These are phyloP conservation scores for Candida yuanshanica DNA, from an alignment of 805 yeast species.

Conservation along the genomic window DNA sequence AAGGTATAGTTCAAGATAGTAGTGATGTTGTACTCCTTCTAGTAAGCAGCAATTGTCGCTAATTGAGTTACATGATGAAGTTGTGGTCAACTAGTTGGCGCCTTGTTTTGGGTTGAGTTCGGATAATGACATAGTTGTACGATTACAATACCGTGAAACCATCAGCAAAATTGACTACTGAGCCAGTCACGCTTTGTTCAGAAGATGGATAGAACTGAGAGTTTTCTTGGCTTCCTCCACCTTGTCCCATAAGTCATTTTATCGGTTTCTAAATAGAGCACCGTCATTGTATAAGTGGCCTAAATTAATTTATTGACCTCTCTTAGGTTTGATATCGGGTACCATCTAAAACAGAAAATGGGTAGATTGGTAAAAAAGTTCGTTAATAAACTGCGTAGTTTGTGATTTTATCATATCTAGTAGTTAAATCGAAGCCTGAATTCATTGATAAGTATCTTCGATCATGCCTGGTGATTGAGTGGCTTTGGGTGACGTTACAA, in stretches of 20 bases:
- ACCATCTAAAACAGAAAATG: slow-evolving; percentile 35
- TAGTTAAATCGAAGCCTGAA: slow-evolving; percentile 13
- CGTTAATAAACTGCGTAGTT: slow-evolving; percentile 28
- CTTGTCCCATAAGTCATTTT: slow-evolving; percentile 33
- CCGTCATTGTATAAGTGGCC: slow-evolving; percentile 46
- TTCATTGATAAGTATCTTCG: slow-evolving; percentile 44
- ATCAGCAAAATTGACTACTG: slow-evolving; percentile 50
- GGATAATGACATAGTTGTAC: slow-evolving; percentile 35
- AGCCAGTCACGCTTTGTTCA: slow-evolving; percentile 48
- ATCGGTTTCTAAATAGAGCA: slow-evolving; percentile 38
- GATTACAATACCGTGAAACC: slow-evolving; percentile 46
- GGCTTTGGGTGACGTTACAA: slow-evolving; percentile 50
- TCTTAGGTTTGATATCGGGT: slow-evolving; percentile 40
- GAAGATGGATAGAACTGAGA: slow-evolving; percentile 52
- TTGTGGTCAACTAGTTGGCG: slow-evolving; percentile 54
- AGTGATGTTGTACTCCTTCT: slow-evolving; percentile 23
- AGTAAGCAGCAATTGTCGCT: slow-evolving; percentile 27
- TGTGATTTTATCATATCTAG: slow-evolving; percentile 25
- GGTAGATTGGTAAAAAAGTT: slow-evolving; percentile 33
- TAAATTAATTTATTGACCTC: slow-evolving; percentile 49
- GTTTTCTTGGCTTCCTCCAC: slow-evolving; percentile 22
- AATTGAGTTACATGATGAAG: slow-evolving; percentile 33
- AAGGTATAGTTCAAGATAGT: slow-evolving; percentile 21
- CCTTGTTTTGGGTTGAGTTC: slow-evolving; percentile 43
- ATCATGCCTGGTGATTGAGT: slow-evolving; percentile 49